Conservation (phyloP, 148 eudicot genomes). For the Rhododendron vialii region DNA sequence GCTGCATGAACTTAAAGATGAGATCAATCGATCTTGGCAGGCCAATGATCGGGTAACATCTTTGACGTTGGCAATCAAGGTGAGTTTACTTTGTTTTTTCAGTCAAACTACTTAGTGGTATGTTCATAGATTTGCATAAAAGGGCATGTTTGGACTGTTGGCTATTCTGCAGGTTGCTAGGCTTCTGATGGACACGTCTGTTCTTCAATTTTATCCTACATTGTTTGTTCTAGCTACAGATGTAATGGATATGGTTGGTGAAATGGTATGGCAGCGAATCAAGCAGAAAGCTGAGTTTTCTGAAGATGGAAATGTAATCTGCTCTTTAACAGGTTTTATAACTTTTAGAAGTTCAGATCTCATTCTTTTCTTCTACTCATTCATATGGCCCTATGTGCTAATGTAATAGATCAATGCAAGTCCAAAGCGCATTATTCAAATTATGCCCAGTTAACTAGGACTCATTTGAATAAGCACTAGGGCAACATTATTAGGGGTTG, state of each 20-base stretch:
- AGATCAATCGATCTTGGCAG: constrained; percentile 56
- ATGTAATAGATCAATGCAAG: background rate
- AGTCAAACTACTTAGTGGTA: background rate
- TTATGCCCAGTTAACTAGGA: background rate
- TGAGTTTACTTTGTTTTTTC: constrained; percentile 12
- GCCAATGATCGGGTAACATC: constrained; percentile 61
- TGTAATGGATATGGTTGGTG: constrained; percentile 72
- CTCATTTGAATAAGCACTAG: background rate
- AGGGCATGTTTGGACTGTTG: background rate
- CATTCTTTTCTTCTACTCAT: background rate
- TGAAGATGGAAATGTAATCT: constrained; percentile 40
- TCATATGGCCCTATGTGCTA: background rate
- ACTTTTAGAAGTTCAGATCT: constrained; percentile 7
- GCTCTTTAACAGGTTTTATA: constrained; percentile 49
- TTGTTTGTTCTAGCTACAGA: constrained; percentile 68
- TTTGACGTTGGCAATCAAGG: constrained; percentile 66
- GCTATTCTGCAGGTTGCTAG: constrained; percentile 60
- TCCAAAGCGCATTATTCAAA: background rate
- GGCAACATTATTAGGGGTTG: background rate
- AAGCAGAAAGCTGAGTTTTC: constrained; percentile 56
- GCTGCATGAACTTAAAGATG: constrained; percentile 51
- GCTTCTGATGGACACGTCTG: constrained; percentile 58
- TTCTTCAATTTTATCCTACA: constrained; percentile 72
- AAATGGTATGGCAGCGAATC: constrained; percentile 74
- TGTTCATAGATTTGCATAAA: background rate